phyloP scores from a whole-genome alignment of 768 basidiomycete genomes.

The Suillus lakei region DNA sequence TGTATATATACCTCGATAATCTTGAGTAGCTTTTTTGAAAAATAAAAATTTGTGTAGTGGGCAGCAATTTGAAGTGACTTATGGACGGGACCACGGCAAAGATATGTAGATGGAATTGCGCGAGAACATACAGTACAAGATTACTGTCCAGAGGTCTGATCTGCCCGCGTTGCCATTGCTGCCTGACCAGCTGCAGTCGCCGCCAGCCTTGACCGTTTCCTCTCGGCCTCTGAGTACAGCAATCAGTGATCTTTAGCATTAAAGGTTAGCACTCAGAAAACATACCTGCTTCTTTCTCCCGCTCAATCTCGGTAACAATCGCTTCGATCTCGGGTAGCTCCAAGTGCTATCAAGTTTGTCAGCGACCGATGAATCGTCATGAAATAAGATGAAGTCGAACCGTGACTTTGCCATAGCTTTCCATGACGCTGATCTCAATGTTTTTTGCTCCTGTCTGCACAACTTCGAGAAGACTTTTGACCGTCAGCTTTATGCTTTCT shows the following conservation, averaged over 20 bases:
- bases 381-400: constrained; percentile 48
- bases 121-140: constrained; percentile 11
- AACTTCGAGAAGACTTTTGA: constrained; percentile 95
- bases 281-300: constrained; percentile 94
- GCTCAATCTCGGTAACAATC: constrained; percentile 92
- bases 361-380: background rate
- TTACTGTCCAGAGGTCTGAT: constrained; percentile 42
- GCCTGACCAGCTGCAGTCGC: constrained; percentile 92
- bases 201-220: constrained; percentile 88
- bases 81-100: background rate
- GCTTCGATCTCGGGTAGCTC: constrained; percentile 87
- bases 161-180: constrained; percentile 74
- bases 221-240: constrained; percentile 78
- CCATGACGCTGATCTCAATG: constrained; percentile 98
- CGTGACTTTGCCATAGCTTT: constrained; percentile 90
- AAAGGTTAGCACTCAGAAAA: constrained; percentile 3
- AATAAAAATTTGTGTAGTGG: background rate
- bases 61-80: background rate
- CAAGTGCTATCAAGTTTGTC: constrained; percentile 37
- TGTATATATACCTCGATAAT: background rate
- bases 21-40: background rate
- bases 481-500: constrained; percentile 91
- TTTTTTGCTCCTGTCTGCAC: constrained; percentile 99
- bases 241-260: constrained; percentile 3
- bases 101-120: background rate